phyloP scores from a whole-genome alignment of 2,329 filamentous ascomycete genomes.

The Colletotrichum musae region DNA sequence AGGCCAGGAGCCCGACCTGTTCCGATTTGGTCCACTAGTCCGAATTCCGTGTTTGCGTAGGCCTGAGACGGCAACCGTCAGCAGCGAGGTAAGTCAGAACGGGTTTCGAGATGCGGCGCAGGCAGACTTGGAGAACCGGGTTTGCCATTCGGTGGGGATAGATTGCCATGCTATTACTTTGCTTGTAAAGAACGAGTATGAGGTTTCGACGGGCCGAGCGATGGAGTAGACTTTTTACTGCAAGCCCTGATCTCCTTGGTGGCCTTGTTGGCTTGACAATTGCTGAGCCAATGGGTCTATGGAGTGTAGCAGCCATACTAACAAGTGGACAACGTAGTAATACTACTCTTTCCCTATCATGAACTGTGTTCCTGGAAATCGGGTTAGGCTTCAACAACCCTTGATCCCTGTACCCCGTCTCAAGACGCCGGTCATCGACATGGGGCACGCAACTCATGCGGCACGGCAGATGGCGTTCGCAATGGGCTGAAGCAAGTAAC shows the following conservation, averaged over 20 bases:
- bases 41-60: conserved; percentile 7
- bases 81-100: neutral
- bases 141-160: neutral
- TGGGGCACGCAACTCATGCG: neutral
- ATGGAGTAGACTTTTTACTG: neutral
- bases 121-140: neutral
- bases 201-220: neutral
- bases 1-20: neutral
- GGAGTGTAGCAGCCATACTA: neutral
- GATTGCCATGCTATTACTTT: neutral
- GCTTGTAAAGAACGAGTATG: neutral
- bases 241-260: neutral
- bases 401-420: conserved; percentile 11
- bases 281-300: too few relatives aligned
- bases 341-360: neutral
- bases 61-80: neutral
- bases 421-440: conserved; percentile 2
- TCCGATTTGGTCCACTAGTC: neutral
- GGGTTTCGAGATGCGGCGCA: neutral
- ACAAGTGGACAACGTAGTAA: neutral
- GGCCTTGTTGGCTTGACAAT: neutral
- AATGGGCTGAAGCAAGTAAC: neutral
- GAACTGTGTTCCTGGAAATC: neutral
- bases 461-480: neutral
- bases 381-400: neutral